These are phyloP conservation scores for Trypanosoma melophagium DNA, from an alignment of 208 protist species.

Conservation along the genomic window DNA sequence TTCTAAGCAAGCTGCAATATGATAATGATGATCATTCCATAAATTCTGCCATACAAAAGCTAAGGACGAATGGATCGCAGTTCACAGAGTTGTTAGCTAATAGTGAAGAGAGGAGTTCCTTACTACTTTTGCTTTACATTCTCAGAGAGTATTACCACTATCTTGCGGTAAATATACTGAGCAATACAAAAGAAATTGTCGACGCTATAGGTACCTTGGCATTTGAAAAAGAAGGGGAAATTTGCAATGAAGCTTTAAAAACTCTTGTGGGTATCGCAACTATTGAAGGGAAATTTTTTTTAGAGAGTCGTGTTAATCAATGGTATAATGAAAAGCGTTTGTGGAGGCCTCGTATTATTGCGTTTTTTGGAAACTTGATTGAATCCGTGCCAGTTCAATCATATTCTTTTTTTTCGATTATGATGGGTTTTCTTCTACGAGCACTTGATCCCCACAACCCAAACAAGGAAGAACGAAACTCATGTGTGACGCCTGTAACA, in stretches of 20 bases:
- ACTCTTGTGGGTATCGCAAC: slow-evolving; percentile 22
- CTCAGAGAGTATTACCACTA: slow-evolving; percentile 23
- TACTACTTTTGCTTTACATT: slow-evolving; percentile 21
- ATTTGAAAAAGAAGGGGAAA: slow-evolving; percentile 15
- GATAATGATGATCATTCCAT: slow-evolving; percentile 1
- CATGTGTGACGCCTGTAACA: slow-evolving; percentile 41
- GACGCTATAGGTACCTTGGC: slow-evolving; percentile 25
- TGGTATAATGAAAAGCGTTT: slow-evolving; percentile 28
- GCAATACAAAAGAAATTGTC: slow-evolving; percentile 9
- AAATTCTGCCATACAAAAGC: slow-evolving; percentile 3
- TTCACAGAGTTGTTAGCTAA: slow-evolving; percentile 2
- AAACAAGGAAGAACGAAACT: slow-evolving; percentile 35
- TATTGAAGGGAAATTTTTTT: slow-evolving; percentile 20
- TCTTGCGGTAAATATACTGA: slow-evolving; percentile 10
- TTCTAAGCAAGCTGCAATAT: slow-evolving; percentile 15
- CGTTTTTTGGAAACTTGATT: slow-evolving; percentile 28
- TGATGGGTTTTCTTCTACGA: slow-evolving; percentile 32
- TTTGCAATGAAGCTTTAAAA: slow-evolving; percentile 10
- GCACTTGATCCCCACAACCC: slow-evolving; percentile 43
- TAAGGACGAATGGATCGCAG: background rate
- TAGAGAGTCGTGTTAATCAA: slow-evolving; percentile 17
- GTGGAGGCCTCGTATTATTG: slow-evolving; percentile 28
- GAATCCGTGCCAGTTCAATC: slow-evolving; percentile 20
- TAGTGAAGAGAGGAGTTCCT: background rate
- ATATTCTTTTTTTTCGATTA: slow-evolving; percentile 22